Conservation (phyloP, 2,329 filamentous ascomycete species). For the Delphinella strobiligena region DNA sequence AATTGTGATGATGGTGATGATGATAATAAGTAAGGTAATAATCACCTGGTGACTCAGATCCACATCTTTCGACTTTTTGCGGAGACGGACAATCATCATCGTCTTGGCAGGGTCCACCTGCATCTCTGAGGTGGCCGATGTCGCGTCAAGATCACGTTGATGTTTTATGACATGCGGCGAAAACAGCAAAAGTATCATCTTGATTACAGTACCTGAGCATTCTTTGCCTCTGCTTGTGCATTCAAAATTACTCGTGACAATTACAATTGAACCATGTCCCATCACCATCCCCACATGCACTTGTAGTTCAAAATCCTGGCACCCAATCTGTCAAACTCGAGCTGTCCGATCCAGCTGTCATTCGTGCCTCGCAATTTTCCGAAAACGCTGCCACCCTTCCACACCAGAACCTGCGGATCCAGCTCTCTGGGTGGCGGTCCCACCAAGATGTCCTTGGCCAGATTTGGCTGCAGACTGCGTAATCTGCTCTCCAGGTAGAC, state of each 20-base stretch:
- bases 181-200: not conserved
- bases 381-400: constrained; percentile 97
- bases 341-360: constrained; percentile 82
- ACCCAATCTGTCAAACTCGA: constrained; percentile 81
- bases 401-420: constrained; percentile 92
- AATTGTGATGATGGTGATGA: not conserved
- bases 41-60: not conserved
- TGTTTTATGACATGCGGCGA: no score
- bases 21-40: not conserved
- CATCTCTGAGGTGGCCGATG: no score
- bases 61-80: not conserved
- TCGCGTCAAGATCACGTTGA: no score
- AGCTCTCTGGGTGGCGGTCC: constrained; percentile 73
- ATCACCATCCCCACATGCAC: constrained; percentile 49
- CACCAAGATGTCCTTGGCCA: constrained; percentile 55
- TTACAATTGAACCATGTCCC: not conserved
- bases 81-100: not conserved
- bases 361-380: constrained; percentile 76
- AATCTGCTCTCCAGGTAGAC: constrained; percentile 74
- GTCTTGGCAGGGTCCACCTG: not conserved
- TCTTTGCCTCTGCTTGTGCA: no score
- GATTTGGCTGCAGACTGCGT: constrained; percentile 49
- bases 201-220: no score
- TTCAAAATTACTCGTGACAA: no score
- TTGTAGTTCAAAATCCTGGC: constrained; percentile 76